Percentiles rank a stretch among this genome's conserved stretches.
Evolutionary conservation across 371 early-diverging fungal genomes (phyloP).

Genomic region (Haplosporangium sp.): DNA sequence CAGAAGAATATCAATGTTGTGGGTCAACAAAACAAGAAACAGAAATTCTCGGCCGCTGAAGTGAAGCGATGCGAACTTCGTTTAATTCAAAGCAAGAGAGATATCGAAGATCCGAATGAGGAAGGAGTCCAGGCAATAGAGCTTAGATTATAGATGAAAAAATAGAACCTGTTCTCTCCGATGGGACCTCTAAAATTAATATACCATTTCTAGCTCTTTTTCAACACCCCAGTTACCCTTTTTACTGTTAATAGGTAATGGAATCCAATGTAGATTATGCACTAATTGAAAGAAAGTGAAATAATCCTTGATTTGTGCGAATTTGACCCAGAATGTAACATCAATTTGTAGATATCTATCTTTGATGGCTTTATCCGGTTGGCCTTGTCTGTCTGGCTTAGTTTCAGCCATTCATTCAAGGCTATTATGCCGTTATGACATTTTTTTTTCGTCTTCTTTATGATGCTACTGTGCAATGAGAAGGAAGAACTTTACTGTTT

Average conservation of each 20-base stretch:
- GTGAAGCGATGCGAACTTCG: slow-evolving; percentile 72
- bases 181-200: too few species aligned
- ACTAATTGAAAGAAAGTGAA: not conserved
- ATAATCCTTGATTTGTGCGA: not conserved
- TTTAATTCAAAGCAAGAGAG: slow-evolving; percentile 72
- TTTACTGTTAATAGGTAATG: not conserved
- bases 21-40: slow-evolving; percentile 39
- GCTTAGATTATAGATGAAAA: not conserved
- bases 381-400: not conserved
- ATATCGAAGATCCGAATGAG: slow-evolving; percentile 66
- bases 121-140: slow-evolving; percentile 28
- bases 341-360: not conserved
- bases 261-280: slow-evolving; percentile 2
- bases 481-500: not conserved
- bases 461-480: not conserved
- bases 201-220: too few species aligned
- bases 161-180: not conserved
- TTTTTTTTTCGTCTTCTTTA: not conserved
- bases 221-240: too few species aligned
- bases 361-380: not conserved
- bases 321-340: not conserved
- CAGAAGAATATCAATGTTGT: slow-evolving; percentile 51
- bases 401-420: slow-evolving; percentile 2
- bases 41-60: slow-evolving; percentile 53
- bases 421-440: not conserved